Evolutionary conservation across 208 protist species (phyloP).

Genomic region (Trichomonas gallinae): DNA sequence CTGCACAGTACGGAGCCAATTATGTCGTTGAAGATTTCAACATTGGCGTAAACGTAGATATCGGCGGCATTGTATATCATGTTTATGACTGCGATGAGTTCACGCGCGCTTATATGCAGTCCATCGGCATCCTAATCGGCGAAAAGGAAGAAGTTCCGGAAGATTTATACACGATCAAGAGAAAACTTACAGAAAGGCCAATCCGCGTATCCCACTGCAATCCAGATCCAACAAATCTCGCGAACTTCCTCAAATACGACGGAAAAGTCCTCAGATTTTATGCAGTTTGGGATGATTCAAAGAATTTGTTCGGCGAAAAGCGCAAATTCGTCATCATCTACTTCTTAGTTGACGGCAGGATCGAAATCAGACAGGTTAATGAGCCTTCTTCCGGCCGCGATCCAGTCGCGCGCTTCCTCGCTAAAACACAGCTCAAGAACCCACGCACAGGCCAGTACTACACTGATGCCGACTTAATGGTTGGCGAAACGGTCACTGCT

Average conservation of each 20-base stretch:
- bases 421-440: slow-evolving; percentile 61
- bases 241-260: slow-evolving; percentile 66
- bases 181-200: slow-evolving; percentile 2
- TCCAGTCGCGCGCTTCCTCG: slow-evolving; percentile 67
- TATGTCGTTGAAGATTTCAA: background rate
- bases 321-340: slow-evolving; percentile 72
- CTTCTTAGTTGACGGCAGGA: slow-evolving; percentile 75
- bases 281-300: slow-evolving; percentile 67
- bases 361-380: slow-evolving; percentile 65
- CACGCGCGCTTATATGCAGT: background rate
- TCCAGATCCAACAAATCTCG: background rate
- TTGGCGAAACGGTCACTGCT: slow-evolving; percentile 59
- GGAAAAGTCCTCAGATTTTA: slow-evolving; percentile 69
- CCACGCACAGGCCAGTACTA: background rate
- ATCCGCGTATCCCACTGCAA: background rate
- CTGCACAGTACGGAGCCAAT: background rate
- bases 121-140: background rate
- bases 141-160: background rate
- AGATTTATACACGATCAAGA: background rate
- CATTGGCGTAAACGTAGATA: background rate
- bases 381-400: slow-evolving; percentile 73
- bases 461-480: background rate
- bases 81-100: background rate
- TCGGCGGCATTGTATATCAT: background rate
- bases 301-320: slow-evolving; percentile 60